Base-by-base conservation (phyloP, 2,329 filamentous ascomycete genomes). In the Graphiopsis chlorocephala region DNA sequence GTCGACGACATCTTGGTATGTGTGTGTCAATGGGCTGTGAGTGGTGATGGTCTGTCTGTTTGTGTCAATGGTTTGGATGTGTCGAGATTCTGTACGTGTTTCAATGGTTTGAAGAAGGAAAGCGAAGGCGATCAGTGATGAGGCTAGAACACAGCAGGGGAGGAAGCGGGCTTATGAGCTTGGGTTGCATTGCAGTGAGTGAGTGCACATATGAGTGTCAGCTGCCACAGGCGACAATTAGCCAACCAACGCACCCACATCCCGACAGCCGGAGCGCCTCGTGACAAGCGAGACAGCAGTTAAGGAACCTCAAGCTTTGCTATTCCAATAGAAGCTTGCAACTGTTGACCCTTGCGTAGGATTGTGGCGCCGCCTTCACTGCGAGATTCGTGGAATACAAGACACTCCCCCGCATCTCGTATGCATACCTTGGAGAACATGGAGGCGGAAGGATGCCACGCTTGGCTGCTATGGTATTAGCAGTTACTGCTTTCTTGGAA, bases 1-100 rank as follows among this genome's bases (percentile, higher is more conserved):
- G 33, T 62, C 20, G 60, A 55, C 48, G 60, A 62, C 60, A 62
- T 62, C 25, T 53, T 62, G 31, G 11, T 38, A 15, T 28, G n/a
- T 38, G n/a, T 56, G n/a, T 2, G 31, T 38, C 29, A 38, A 23
- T 17, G 29, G 53, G 14, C 14, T 45, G 33, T 61, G 25, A 11
- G 23, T 14, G 38, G 10, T 20, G n/a, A 12, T 20, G 38, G 2
- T 45, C 6, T 12, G 38, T 23, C n/a, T 11, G 23, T 17, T 14
- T 52, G 23, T 25, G 4, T 23, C 47, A 52, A 52, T 28, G 47
- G 47, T 17, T 15, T 10, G 47, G 47, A 28, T 45, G n/a, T 45
- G 38, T 4, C 17, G 5, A 28, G 12, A 8, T 11, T 20, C 38
- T 45, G n/a, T n/a, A n/a, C n/a, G n/a, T 50, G 12, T 15, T 23